These are phyloP conservation scores for Candida sp. DNA, from an alignment of 1,139 yeast genomes.

Conservation along the genomic window DNA sequence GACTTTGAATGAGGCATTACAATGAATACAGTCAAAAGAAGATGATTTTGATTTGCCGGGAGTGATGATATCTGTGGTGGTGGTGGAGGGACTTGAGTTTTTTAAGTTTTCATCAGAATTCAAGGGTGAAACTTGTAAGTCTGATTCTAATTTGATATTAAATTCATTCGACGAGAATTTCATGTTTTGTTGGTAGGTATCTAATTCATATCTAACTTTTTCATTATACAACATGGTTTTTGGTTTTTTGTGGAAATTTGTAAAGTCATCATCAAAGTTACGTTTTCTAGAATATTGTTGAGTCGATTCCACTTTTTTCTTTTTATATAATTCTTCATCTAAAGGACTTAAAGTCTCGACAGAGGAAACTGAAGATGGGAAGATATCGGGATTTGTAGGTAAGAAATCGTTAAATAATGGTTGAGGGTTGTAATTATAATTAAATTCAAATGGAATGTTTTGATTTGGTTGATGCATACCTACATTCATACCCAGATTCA, in stretches of 20 bases:
- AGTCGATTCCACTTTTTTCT: conserved; percentile 11
- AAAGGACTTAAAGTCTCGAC: conserved; percentile 31
- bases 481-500: not conserved
- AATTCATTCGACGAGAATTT: not conserved
- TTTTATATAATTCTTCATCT: conserved; percentile 65
- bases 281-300: not conserved
- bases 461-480: not conserved
- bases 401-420: conserved; percentile 12
- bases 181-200: not conserved
- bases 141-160: not conserved
- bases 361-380: conserved; percentile 17
- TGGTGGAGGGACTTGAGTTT: not conserved
- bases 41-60: not conserved
- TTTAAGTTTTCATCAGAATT: not conserved
- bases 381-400: conserved; percentile 7
- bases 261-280: not conserved
- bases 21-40: conserved; percentile 33
- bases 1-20: conserved; percentile 50
- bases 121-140: not conserved
- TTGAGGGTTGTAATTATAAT: conserved; percentile 1
- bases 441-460: not conserved
- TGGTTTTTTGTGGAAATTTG: not conserved
- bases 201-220: not conserved
- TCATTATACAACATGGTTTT: not conserved
- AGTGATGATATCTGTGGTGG: not conserved